phyloP scores from a whole-genome alignment of 306 rosid species.

The Trifolium fragiferum region DNA sequence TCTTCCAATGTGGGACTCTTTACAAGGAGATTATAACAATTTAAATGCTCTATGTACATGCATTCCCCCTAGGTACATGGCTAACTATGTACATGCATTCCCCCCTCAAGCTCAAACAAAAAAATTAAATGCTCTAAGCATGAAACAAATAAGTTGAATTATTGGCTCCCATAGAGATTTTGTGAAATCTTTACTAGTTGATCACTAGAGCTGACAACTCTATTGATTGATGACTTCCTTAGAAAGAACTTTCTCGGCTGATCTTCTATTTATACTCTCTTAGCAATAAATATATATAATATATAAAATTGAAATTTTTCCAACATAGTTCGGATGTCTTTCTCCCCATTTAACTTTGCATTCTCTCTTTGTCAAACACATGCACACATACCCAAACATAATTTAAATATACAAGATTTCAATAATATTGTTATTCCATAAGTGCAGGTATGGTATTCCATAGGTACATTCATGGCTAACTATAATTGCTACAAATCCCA shows the following conservation, averaged over 20 bases:
- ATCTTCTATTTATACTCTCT: not conserved
- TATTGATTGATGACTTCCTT: not conserved
- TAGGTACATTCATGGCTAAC: not conserved
- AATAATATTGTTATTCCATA: not conserved
- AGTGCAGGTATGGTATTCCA: not conserved
- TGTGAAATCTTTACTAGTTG: not conserved
- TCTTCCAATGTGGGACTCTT: too few relatives aligned
- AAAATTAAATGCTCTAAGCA: slow-evolving; percentile 14
- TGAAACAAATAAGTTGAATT: not conserved
- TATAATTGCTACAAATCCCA: not conserved
- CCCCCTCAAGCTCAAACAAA: not conserved
- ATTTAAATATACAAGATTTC: not conserved
- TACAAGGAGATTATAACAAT: not conserved
- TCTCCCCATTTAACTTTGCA: too few relatives aligned
- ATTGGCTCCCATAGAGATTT: not conserved
- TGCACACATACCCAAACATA: not conserved
- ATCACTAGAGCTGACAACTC: not conserved
- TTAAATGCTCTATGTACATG: too few relatives aligned
- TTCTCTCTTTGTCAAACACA: too few relatives aligned
- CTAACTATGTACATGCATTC: not conserved
- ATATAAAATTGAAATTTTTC: not conserved
- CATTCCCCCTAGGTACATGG: slow-evolving; percentile 4
- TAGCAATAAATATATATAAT: not conserved
- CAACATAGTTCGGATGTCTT: too few relatives aligned
- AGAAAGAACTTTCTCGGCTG: not conserved